These are phyloP conservation scores for Solanum sejunctum DNA, from an alignment of 257 asterid genomes.

Conservation along the genomic window DNA sequence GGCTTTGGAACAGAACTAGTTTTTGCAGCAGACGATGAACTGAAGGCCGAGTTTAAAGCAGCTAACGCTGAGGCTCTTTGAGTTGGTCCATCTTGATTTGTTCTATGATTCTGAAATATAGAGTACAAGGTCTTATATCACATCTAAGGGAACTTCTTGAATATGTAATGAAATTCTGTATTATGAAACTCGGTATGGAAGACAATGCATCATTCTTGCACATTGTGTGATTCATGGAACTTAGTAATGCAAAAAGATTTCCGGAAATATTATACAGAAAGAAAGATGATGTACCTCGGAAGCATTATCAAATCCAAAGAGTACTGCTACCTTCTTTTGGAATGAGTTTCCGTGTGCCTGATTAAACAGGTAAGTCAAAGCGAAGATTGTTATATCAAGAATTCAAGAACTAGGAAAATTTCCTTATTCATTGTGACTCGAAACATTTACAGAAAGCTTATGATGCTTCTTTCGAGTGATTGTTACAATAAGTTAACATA, in stretches of 20 bases:
- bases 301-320: conserved; percentile 67
- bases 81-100: conserved; percentile 72
- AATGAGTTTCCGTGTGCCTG: conserved; percentile 94
- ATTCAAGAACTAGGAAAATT: too few species aligned
- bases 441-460: too few species aligned
- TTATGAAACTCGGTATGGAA: background rate
- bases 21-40: conserved; percentile 42
- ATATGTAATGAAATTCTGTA: background rate
- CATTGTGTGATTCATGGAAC: background rate
- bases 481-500: too few species aligned
- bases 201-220: background rate
- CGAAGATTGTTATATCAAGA: background rate
- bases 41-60: conserved; percentile 85
- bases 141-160: background rate
- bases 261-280: background rate
- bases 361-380: background rate
- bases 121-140: background rate
- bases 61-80: conserved; percentile 99
- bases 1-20: conserved; percentile 33
- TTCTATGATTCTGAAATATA: conserved; percentile 22
- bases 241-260: background rate
- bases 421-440: too few species aligned
- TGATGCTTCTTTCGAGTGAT: background rate
- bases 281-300: conserved; percentile 36
- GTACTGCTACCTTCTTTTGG: conserved; percentile 80